A percentile compares a stretch with the other conserved stretches of the same genome.
Conservation (phyloP, 331 rosid genomes). For the Pyrus hybrid region DNA sequence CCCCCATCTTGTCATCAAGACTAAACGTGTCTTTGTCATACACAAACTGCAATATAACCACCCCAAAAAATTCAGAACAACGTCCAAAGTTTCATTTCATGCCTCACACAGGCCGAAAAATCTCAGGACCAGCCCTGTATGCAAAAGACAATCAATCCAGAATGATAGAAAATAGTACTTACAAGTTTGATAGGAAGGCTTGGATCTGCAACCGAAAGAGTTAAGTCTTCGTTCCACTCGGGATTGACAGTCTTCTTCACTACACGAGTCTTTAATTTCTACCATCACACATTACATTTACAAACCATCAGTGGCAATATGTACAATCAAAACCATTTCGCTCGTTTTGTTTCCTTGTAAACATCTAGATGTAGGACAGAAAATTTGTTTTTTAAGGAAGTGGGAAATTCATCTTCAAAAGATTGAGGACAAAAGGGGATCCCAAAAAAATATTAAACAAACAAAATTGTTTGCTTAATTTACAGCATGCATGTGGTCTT, state of each 20-base stretch:
- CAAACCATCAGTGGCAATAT: not conserved
- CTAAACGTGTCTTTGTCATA: conserved; percentile 61
- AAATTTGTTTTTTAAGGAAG: not conserved
- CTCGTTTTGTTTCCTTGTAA: not conserved
- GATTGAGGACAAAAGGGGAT: not conserved
- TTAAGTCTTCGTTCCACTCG: conserved; percentile 64
- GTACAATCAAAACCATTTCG: not conserved
- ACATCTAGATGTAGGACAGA: not conserved
- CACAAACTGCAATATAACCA: conserved; percentile 43
- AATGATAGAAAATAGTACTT: conserved; percentile 15
- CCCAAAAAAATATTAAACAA: not conserved
- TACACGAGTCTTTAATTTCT: conserved; percentile 73
- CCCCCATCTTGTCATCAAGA: conserved; percentile 81
- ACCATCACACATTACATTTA: not conserved
- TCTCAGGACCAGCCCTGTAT: too few species aligned
- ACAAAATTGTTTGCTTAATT: not conserved
- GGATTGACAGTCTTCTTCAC: conserved; percentile 48
- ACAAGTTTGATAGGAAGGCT: conserved; percentile 46
- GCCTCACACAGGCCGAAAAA: too few species aligned
- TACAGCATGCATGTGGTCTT: not conserved
- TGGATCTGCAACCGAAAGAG: conserved; percentile 51
- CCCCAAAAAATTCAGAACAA: not conserved
- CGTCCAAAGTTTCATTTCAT: too few species aligned
- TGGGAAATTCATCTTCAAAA: not conserved
- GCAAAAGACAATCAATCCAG: too few species aligned